Evolutionary conservation across 2,329 filamentous ascomycete species (phyloP), one percentile per base, ranked within the genome.

Genomic region (Dactylellina cionopaga): DNA sequence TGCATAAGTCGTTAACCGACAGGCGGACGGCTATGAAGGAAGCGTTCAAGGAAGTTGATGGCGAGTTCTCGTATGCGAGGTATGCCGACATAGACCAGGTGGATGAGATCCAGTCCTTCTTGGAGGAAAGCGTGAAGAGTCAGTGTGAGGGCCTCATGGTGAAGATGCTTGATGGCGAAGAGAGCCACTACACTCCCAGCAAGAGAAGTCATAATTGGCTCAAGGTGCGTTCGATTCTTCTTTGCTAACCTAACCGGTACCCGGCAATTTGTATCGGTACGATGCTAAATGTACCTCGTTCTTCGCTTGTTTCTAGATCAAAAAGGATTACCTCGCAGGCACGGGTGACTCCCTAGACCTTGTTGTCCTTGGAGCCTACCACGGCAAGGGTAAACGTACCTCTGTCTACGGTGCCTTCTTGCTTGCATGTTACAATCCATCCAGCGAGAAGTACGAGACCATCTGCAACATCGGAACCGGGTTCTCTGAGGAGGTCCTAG

Each of bases 111-210:
- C 94, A 98, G 79, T 85, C 85, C 0, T 90, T 99, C 77, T 85
- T 99, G 1, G 95, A 99, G 78, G 94, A 98, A 69, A 95, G 91
- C 77, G 90, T 99, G 75, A 96, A 96, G 80, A 92, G 93, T 1
- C 96, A 92, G 0, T 99, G 95, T 79, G 95, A 99, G 83, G 95
- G 95, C 9, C 84, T 99, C 58, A 99, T 99, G 95, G 95, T 99
- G 11, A 99, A 99, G 84, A 99, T 99, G 95, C 83, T 99, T 69
- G 94, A 98, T 79, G 95, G 94, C 0, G 84, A 87, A 5, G 94
- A 97, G 81, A 96, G 92, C 76, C 92, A 91, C 77, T 99, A 99
- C 79, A 94, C 98, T 81, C 95, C 95, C 17, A 96, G 92, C 78
- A 96, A 96, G 80, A 90, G 95, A 75, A 96, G 92, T 81, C 91